phyloP scores from a whole-genome alignment of 192 early-diverging fungal genomes.

The Mortierella antarctica region DNA sequence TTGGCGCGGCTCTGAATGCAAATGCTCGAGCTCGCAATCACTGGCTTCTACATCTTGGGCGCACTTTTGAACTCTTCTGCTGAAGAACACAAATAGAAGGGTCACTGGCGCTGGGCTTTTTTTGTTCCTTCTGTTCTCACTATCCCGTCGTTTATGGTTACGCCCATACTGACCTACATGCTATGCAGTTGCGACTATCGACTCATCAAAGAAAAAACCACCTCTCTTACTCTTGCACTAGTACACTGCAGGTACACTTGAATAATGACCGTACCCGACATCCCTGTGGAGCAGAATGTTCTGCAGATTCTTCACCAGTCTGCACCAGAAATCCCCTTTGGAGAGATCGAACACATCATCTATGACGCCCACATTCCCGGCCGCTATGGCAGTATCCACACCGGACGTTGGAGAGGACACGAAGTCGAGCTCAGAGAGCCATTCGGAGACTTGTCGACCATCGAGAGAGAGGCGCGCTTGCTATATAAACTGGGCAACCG shows the following conservation, averaged over 20 bases:
- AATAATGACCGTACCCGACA: constrained; percentile 36
- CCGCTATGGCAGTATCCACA: constrained; percentile 37
- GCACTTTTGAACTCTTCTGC: too few relatives aligned
- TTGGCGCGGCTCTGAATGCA: too few relatives aligned
- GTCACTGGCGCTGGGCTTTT: too few relatives aligned
- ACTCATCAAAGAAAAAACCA: too few relatives aligned
- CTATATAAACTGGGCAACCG: constrained; percentile 34
- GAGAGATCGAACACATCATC: constrained; percentile 40
- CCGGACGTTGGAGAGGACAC: constrained; percentile 34
- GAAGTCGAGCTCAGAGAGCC: constrained; percentile 47
- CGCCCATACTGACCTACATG: too few relatives aligned
- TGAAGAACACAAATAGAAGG: too few relatives aligned
- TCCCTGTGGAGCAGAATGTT: constrained; percentile 16
- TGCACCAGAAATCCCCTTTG: constrained; percentile 27
- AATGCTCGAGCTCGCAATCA: too few relatives aligned
- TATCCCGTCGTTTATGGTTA: too few relatives aligned
- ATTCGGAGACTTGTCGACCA: constrained; percentile 34
- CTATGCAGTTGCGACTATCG: too few relatives aligned
- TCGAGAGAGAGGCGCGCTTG: constrained; percentile 46
- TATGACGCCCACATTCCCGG: constrained; percentile 45
- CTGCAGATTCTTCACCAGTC: constrained; percentile 46
- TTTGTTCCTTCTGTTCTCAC: neutral
- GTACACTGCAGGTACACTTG: too few relatives aligned
- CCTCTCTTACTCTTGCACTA: too few relatives aligned
- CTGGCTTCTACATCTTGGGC: too few relatives aligned